phyloP scores from a whole-genome alignment of 1,284 basidiomycete genomes.

The Phellinidium pouzarii region DNA sequence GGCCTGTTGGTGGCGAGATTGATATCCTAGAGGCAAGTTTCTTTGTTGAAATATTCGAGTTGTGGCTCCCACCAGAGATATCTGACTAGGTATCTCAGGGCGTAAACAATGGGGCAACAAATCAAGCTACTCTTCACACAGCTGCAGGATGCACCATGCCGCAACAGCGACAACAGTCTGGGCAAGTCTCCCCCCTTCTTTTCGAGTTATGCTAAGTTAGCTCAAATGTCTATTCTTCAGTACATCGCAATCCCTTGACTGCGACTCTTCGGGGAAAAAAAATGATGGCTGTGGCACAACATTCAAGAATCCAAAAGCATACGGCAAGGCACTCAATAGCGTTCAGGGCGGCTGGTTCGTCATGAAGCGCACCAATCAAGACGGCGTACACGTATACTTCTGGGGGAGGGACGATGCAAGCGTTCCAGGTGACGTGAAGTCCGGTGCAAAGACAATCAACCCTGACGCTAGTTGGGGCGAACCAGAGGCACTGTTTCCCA shows the following conservation, averaged over 20 bases:
- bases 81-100: constrained; percentile 25
- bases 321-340: constrained; percentile 44
- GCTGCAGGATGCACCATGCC: constrained; percentile 39
- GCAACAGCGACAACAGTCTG: constrained; percentile 31
- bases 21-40: constrained; percentile 44
- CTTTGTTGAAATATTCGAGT: background rate
- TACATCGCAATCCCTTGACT: constrained; percentile 28
- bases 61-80: background rate
- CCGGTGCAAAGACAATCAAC: constrained; percentile 25
- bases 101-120: constrained; percentile 37
- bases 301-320: constrained; percentile 38
- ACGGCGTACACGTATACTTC: constrained; percentile 49
- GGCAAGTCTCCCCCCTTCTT: constrained; percentile 30
- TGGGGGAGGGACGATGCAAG: constrained; percentile 36
- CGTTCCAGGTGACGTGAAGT: constrained; percentile 36
- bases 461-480: constrained; percentile 36
- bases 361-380: constrained; percentile 31
- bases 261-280: constrained; percentile 42
- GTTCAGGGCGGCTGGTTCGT: constrained; percentile 46
- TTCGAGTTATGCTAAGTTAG: background rate
- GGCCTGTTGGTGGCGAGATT: constrained; percentile 47
- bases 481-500: constrained; percentile 47
- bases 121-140: constrained; percentile 52
- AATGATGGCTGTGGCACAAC: constrained; percentile 60
- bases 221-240: constrained; percentile 22